Evolutionary conservation across 805 yeast genomes (phyloP).

Genomic region (Danielia oregonensis): DNA sequence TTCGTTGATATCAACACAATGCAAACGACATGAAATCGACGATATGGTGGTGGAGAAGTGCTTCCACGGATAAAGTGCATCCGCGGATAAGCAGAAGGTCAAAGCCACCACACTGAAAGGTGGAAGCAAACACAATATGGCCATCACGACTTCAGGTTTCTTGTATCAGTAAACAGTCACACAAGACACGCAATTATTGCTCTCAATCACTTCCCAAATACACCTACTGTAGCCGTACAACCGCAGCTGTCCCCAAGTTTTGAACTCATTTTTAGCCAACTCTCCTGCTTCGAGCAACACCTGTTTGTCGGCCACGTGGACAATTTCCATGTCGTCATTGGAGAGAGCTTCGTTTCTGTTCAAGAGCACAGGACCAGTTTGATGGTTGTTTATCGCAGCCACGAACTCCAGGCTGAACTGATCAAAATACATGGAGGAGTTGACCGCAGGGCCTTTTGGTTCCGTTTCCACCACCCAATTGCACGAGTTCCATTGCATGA

Average conservation of each 20-base stretch:
- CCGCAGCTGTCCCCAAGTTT: conserved; percentile 42
- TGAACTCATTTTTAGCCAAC: conserved; percentile 15
- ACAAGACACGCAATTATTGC: conserved; percentile 32
- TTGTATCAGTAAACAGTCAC: conserved; percentile 35
- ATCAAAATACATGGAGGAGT: conserved; percentile 29
- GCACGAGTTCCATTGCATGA: conserved; percentile 52
- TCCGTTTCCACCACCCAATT: conserved; percentile 35
- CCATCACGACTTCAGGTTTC: no score
- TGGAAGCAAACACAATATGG: no score
- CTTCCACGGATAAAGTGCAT: no score
- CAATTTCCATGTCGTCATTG: conserved; percentile 34
- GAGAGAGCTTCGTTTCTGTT: conserved; percentile 34
- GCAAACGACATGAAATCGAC: no score
- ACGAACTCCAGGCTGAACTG: conserved; percentile 26
- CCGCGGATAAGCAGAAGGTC: no score
- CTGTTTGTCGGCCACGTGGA: conserved; percentile 20
- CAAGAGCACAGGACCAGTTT: conserved; percentile 29
- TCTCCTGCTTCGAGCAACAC: conserved; percentile 3
- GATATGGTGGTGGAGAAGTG: no score
- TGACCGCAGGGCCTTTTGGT: conserved; percentile 8
- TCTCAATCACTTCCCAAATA: conserved; percentile 42
- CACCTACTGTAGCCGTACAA: conserved; percentile 37
- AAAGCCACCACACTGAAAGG: no score
- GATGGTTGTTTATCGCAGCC: conserved; percentile 8
- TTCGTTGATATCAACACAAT: no score